Base-by-base conservation (phyloP, 2,329 filamentous ascomycete genomes). In the Pestalotiopsis sp. region DNA sequence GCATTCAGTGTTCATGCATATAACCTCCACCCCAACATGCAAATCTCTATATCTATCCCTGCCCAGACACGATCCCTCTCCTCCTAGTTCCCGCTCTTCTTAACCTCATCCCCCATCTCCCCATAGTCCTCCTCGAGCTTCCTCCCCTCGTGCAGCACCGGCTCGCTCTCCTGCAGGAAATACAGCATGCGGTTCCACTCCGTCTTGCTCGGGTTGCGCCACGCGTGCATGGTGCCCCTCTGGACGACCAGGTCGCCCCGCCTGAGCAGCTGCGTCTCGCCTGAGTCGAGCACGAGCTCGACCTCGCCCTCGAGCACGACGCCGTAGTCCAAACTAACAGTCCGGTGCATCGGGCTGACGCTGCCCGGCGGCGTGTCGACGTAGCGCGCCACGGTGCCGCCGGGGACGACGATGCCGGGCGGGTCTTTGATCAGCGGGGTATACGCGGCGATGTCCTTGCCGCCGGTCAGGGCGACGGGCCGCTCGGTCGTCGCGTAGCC, bases 191-290 rank as follows among this genome's bases (percentile, higher is more conserved):
- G 73, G 11, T 78, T 75, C 82, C 82, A 83, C 59, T 81, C 80
- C 5, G 77, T 81, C 65, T 75, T 68, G 66, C 73, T 80, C 68
- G 38, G 73, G 71, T 81, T 82, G 36, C 73, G 73, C 80, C 80
- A 82, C 7, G 77, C 80, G 75, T 85, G 83, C 75, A 80, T 82
- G 20, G 82, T 84, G 14, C 77, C 83, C 59, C 84, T 75, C 74
- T 86, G 84, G 31, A 86, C 80, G n/a, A 80, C 80, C 38, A 85
- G 76, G 72, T 87, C 85, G 1, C 85, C 85, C 20, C 79, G 75
- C 68, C 78, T 76, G 77, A 87, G 74, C 5, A 78, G 49, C 49
- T 79, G 76, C 67, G 70, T 79, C 69, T 84, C 83, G 13, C 84
- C 84, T 20, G 79, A 80, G 70, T 87, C 85, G 20, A 87, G 74